A percentile compares a stretch with the other conserved stretches of the same genome.
Conservation (phyloP, 805 yeast genomes). For the Sungouiozyma intestinalis region DNA sequence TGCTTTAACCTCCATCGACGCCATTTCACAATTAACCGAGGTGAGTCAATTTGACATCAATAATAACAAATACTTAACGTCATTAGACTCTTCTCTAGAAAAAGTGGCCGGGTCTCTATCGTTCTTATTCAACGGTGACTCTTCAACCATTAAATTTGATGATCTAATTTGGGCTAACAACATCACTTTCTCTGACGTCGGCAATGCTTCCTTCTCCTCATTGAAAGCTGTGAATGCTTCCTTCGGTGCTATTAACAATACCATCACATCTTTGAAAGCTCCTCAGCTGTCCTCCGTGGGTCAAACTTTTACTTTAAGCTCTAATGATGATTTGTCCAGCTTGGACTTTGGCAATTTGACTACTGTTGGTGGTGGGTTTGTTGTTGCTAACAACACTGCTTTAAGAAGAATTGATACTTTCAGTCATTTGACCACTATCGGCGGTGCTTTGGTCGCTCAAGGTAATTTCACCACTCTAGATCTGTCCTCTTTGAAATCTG, state of each 20-base stretch:
- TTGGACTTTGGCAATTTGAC: slow-evolving; percentile 62
- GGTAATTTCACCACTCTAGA: slow-evolving; percentile 80
- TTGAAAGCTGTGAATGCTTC: slow-evolving; percentile 70
- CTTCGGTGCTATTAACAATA: slow-evolving; percentile 65
- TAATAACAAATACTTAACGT: slow-evolving; percentile 75
- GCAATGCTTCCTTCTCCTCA: slow-evolving; percentile 61
- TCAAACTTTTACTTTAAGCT: slow-evolving; percentile 64
- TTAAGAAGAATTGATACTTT: slow-evolving; percentile 61
- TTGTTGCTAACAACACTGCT: slow-evolving; percentile 71
- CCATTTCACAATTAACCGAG: slow-evolving; percentile 38
- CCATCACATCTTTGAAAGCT: slow-evolving; percentile 45
- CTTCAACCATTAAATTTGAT: slow-evolving; percentile 58
- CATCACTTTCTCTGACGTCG: slow-evolving; percentile 70
- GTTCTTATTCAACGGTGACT: slow-evolving; percentile 75
- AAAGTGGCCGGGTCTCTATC: slow-evolving; percentile 65
- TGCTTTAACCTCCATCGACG: slow-evolving; percentile 53
- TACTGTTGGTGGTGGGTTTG: slow-evolving; percentile 85
- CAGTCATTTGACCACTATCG: slow-evolving; percentile 59
- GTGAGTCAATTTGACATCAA: slow-evolving; percentile 63
- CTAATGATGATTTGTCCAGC: slow-evolving; percentile 62
- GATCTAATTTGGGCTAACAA: slow-evolving; percentile 75
- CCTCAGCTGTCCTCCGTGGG: slow-evolving; percentile 55
- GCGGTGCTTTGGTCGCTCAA: slow-evolving; percentile 74
- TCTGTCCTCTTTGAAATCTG: slow-evolving; percentile 61
- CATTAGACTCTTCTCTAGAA: slow-evolving; percentile 61